Base-by-base conservation (phyloP, 495 filamentous ascomycete species). In the Penicillium maclennaniae region DNA sequence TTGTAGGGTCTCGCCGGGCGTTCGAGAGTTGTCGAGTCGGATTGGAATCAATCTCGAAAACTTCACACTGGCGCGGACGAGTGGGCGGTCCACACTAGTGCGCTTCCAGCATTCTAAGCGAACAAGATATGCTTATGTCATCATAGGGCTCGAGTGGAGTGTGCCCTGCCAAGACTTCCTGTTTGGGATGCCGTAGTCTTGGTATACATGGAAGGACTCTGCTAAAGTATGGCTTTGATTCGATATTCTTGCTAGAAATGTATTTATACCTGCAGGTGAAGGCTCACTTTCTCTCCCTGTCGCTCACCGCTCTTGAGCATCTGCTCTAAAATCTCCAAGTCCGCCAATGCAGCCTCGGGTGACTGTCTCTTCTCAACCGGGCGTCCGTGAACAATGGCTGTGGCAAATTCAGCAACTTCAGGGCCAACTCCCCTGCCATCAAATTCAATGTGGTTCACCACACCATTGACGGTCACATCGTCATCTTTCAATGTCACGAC, bases 261-360 rank as follows among this genome's bases (percentile, higher is more conserved):
- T 16, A 40, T 9, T 40, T 20, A 45, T 5, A 15, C 43, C 51
- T 71, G 66, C 50, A 62, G 54, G 27, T 62, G 55, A 36, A 73
- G 46, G 28, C 45, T 54, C 51, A 76, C 56, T 43, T 65, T 66
- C 58, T 75, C 72, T 3, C 85, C 84, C 37, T 77, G 64, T 38
- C 71, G 60, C 53, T 85, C 83, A 5, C 85, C 82, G 69, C 83
- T 86, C 57, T 55, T 72, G 62, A 88, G 65, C 73, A 87, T 83
- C 56, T 76, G 77, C 69, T 87, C 85, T 66, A 73, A 82, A 56
- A 91, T 63, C 66, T 87, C 81, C 51, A 92, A 65, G 75, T 92
- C 88, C 15, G 71, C 79, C 60, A 89, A 69, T 25, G 84, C 88
- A 61, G 87, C 73, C 60, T 87, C 83, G 2, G 85, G 83, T 0